Evolutionary conservation across 202 grass and related monocot species (phyloP), one percentile per base, ranked within the genome.

Genomic region (Setaria italica): DNA sequence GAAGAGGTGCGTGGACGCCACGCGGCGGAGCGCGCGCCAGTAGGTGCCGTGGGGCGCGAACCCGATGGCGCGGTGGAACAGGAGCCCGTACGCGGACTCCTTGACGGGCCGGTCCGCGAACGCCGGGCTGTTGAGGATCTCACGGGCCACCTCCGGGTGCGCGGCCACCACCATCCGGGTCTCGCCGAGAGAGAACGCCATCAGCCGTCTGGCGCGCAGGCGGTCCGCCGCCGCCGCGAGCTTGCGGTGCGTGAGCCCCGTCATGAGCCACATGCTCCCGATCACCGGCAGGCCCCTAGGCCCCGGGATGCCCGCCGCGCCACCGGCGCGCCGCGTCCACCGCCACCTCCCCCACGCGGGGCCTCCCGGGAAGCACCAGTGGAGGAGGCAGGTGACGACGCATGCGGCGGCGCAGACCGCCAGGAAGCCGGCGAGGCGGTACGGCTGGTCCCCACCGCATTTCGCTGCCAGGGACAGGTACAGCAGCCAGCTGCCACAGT

Each of bases 61-160:
- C 10, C 96, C 96, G 74, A 98, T 98, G 81, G 96, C 96, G 80
- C 96, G 96, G 90, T 95, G 79, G 81, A 98, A 98, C 19, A 98
- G 17, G 53, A 98, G 93, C 12, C 86, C 82, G 84, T 95, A 95
- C 7, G 96, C 96, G 4, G 93, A 91, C 89, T 98, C 91, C 88
- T 95, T 98, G 46, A 90, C 41, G 6, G 96, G 96, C 21, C 96
- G 93, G 88, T 92, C 93, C 16, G 88, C 91, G 83, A 98, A 98
- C 46, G 79, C 60, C 6, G 88, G 67, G 84, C 92, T 73, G 47
- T 43, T 76, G 32, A 98, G 88, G 84, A 98, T 90, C 70, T 95
- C 96, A 56, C 88, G 70, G 5, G 93, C 93, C 48, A 95, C 89
- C 54, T 86, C 88, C 19, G 96, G 91, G 82, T 92, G 74, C 54